Conservation (phyloP, 2,329 filamentous ascomycete genomes). For the Penicillium sp. region DNA sequence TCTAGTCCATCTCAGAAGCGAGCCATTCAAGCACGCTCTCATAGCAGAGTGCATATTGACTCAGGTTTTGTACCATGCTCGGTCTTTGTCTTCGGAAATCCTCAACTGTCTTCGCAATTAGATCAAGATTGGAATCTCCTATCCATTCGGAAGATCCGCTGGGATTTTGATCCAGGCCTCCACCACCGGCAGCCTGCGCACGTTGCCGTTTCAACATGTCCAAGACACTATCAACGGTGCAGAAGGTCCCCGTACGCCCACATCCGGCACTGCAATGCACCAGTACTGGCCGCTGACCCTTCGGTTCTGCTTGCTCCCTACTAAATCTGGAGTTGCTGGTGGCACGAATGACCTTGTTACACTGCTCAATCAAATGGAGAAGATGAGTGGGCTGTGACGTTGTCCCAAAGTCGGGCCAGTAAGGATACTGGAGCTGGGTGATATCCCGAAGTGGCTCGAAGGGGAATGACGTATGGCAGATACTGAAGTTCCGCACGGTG, state of each 20-base stretch:
- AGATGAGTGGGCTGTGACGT: conserved; percentile 82
- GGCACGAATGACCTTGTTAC: conserved; percentile 55
- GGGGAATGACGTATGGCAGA: conserved; percentile 66
- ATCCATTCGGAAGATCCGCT: conserved; percentile 52
- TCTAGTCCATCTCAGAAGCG: conserved; percentile 26
- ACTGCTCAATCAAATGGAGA: conserved; percentile 79
- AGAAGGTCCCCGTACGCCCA: conserved; percentile 90
- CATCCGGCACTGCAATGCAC: conserved; percentile 96
- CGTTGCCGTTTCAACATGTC: conserved; percentile 91
- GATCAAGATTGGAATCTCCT: conserved; percentile 60
- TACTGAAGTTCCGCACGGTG: conserved; percentile 74
- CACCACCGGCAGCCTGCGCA: conserved; percentile 20
- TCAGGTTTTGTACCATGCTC: conserved; percentile 91
- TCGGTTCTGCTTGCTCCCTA: conserved; percentile 49
- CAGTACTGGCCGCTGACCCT: conserved; percentile 59
- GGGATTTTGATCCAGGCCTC: conserved; percentile 14
- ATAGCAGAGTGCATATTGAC: conserved; percentile 93
- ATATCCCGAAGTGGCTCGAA: conserved; percentile 84
- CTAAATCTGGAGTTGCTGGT: conserved; percentile 20
- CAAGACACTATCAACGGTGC: conserved; percentile 88
- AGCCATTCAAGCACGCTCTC: conserved; percentile 90
- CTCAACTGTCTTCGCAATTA: conserved; percentile 79
- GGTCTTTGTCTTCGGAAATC: conserved; percentile 80
- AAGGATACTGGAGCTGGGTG: conserved; percentile 85
- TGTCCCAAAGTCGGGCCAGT: conserved; percentile 96